phyloP scores from a whole-genome alignment of 1,139 yeast species.

The Tardiomyces blankii region DNA sequence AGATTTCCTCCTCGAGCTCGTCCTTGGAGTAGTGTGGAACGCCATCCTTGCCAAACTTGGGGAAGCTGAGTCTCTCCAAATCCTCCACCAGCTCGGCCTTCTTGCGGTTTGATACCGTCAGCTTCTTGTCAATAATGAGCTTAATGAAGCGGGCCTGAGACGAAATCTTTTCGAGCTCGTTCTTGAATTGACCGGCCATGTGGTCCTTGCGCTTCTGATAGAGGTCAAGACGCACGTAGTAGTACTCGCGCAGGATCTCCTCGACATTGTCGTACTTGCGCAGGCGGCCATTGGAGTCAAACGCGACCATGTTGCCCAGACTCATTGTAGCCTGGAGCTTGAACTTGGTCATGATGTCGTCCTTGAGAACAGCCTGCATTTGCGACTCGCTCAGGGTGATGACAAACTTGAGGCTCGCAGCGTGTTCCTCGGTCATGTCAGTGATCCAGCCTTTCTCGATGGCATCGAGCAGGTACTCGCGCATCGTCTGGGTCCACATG shows the following conservation, averaged over 20 bases:
- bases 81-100: slow-evolving; percentile 53
- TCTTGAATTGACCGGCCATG: slow-evolving; percentile 56
- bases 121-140: slow-evolving; percentile 67
- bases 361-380: slow-evolving; percentile 63
- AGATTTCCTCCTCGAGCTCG: slow-evolving; percentile 27
- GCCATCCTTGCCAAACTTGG: slow-evolving; percentile 63
- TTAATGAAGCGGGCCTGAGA: slow-evolving; percentile 90
- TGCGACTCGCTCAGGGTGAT: slow-evolving; percentile 66
- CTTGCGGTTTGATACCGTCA: slow-evolving; percentile 66
- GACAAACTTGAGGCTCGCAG: slow-evolving; percentile 66
- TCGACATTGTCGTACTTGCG: slow-evolving; percentile 66
- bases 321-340: slow-evolving; percentile 60
- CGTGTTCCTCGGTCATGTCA: slow-evolving; percentile 92
- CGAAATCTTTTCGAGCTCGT: slow-evolving; percentile 60
- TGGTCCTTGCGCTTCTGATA: slow-evolving; percentile 87
- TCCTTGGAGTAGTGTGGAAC: slow-evolving; percentile 37
- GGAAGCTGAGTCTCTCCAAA: slow-evolving; percentile 54
- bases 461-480: slow-evolving; percentile 70
- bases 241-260: slow-evolving; percentile 77
- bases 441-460: slow-evolving; percentile 74
- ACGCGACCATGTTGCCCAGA: slow-evolving; percentile 87
- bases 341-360: slow-evolving; percentile 78
- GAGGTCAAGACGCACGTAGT: slow-evolving; percentile 73
- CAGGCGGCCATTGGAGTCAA: slow-evolving; percentile 85
- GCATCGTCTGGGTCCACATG: slow-evolving; percentile 86